Evolutionary conservation across 2,329 filamentous ascomycete species (phyloP).

Genomic region (Xylariaceae sp.): DNA sequence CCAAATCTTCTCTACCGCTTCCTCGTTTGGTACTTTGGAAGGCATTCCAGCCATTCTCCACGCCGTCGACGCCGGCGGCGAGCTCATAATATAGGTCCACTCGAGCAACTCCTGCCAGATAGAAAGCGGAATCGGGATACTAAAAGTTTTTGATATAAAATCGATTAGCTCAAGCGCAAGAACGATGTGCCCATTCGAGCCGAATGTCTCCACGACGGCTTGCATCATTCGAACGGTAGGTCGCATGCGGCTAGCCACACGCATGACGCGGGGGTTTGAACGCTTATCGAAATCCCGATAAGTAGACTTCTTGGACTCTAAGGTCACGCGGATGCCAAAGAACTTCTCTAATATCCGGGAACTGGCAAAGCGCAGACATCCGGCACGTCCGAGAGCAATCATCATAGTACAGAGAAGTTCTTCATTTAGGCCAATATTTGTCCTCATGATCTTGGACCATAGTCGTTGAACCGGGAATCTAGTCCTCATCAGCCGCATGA

Average conservation of each 20-base stretch:
- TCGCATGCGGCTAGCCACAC: slow-evolving; percentile 31
- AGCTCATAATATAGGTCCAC: slow-evolving; percentile 64
- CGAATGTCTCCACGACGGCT: slow-evolving; percentile 69
- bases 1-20: slow-evolving; percentile 58
- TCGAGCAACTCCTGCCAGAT: slow-evolving; percentile 70
- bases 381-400: slow-evolving; percentile 46
- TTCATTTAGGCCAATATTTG: slow-evolving; percentile 41
- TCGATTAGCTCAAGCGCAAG: slow-evolving; percentile 63
- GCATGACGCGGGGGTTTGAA: background rate
- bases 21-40: slow-evolving; percentile 40
- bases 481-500: slow-evolving; percentile 35
- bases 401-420: slow-evolving; percentile 45
- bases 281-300: background rate
- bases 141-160: slow-evolving; percentile 62
- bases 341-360: slow-evolving; percentile 32
- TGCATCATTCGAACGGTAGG: slow-evolving; percentile 64
- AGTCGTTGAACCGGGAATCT: slow-evolving; percentile 32
- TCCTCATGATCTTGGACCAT: slow-evolving; percentile 32
- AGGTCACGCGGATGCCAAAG: slow-evolving; percentile 33
- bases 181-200: slow-evolving; percentile 65
- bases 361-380: slow-evolving; percentile 39
- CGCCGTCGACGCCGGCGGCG: slow-evolving; percentile 41
- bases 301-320: background rate
- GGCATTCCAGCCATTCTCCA: slow-evolving; percentile 40
- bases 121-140: slow-evolving; percentile 56